Percentiles rank a stretch among this genome's conserved stretches.
phyloP scores from a whole-genome alignment of 768 basidiomycete species.

The Tricholoma terreum region DNA sequence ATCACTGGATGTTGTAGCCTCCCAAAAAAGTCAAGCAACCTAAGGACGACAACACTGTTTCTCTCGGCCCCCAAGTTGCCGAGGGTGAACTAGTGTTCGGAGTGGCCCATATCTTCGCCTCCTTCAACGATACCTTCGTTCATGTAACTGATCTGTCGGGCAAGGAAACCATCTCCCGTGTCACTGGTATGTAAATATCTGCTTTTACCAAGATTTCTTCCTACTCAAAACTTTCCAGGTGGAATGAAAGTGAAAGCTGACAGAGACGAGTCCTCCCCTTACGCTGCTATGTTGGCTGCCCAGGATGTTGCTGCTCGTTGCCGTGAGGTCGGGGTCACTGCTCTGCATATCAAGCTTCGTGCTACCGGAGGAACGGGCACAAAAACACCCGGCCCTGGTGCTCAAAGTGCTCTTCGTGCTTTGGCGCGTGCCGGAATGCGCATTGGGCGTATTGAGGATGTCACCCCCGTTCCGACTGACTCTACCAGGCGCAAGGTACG shows the following conservation, averaged over 20 bases:
- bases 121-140: constrained; percentile 99
- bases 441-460: constrained; percentile 98
- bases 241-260: constrained; percentile 99
- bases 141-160: constrained; percentile 99
- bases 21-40: constrained; percentile 80
- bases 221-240: constrained; percentile 40
- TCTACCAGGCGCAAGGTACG: constrained; percentile 93
- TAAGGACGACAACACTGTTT: constrained; percentile 81
- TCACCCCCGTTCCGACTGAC: constrained; percentile 96
- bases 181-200: constrained; percentile 67
- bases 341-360: constrained; percentile 98
- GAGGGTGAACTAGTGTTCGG: constrained; percentile 98
- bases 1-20: constrained; percentile 61
- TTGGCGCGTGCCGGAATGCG: constrained; percentile 98
- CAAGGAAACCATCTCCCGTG: constrained; percentile 98
- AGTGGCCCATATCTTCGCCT: constrained; percentile 98
- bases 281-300: constrained; percentile 97
- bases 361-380: constrained; percentile 98
- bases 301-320: constrained; percentile 96
- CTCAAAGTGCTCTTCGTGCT: constrained; percentile 96
- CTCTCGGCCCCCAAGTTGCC: constrained; percentile 92
- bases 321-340: constrained; percentile 98
- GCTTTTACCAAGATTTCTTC: not conserved
- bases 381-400: constrained; percentile 98
- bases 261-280: constrained; percentile 97